phyloP scores from a whole-genome alignment of 306 rosid species.

The Hylodesmum podocarpum region DNA sequence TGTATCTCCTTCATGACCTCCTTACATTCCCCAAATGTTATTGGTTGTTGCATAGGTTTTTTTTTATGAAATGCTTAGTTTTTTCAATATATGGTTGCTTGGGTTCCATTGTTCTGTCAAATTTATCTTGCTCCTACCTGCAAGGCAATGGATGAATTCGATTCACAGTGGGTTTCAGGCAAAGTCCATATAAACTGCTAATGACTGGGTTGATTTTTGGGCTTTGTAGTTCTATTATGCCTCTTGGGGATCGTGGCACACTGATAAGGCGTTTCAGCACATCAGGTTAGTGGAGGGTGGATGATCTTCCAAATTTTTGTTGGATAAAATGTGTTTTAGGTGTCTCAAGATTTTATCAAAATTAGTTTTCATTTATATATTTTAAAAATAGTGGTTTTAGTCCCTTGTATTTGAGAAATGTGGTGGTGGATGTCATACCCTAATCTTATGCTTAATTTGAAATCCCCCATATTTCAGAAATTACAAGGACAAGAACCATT shows the following conservation, averaged over 20 bases:
- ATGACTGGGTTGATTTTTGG: conserved; percentile 24
- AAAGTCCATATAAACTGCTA: not conserved
- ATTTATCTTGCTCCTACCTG: not conserved
- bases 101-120: conserved; percentile 17
- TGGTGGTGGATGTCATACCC: too few relatives aligned
- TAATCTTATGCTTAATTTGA: too few relatives aligned
- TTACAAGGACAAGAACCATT: too few relatives aligned
- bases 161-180: conserved; percentile 23
- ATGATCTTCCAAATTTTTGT: not conserved
- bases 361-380: too few relatives aligned
- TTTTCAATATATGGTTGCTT: not conserved
- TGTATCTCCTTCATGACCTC: conserved; percentile 6
- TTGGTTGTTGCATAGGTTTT: not conserved
- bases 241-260: conserved; percentile 53
- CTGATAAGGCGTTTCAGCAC: conserved; percentile 81
- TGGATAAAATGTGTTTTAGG: too few relatives aligned
- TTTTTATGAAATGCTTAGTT: conserved; percentile 3
- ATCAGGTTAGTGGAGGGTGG: conserved; percentile 66
- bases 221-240: conserved; percentile 69
- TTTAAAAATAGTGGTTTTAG: too few relatives aligned
- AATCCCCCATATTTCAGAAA: too few relatives aligned
- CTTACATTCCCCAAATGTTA: conserved; percentile 2
- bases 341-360: too few relatives aligned
- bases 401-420: too few relatives aligned
- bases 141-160: conserved; percentile 1